Percentiles rank a stretch among this genome's conserved stretches.
phyloP scores from a whole-genome alignment of 2,329 filamentous ascomycete genomes.

The Alternaria consortialis region DNA sequence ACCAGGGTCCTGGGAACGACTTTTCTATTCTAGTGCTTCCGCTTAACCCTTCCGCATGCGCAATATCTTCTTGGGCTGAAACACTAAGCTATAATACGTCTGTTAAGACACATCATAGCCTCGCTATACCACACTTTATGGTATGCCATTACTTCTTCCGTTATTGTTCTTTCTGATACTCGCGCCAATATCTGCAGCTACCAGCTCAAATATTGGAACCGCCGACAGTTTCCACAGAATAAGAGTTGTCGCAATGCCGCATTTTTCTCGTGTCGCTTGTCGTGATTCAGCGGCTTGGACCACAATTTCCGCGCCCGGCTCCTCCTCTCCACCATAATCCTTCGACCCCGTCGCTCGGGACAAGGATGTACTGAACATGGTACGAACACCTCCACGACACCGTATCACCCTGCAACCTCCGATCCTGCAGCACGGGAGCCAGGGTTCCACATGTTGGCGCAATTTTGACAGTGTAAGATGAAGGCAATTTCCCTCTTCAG shows the following conservation, averaged over 20 bases:
- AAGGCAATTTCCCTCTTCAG: constrained; percentile 27
- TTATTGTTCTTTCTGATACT: constrained; percentile 11
- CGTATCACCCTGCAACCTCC: constrained; percentile 34
- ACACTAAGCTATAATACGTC: constrained; percentile 41
- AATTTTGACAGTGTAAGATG: constrained; percentile 36
- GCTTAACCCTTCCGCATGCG: constrained; percentile 38
- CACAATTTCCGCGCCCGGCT: constrained; percentile 21
- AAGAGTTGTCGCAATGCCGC: constrained; percentile 12
- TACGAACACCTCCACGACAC: constrained; percentile 33
- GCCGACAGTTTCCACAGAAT: constrained; percentile 15
- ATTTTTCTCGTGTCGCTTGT: constrained; percentile 9
- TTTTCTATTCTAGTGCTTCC: constrained; percentile 35
- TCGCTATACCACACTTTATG: constrained; percentile 13
- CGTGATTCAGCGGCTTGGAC: constrained; percentile 12
- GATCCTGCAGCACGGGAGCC: constrained; percentile 31
- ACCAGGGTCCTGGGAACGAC: constrained; percentile 12
- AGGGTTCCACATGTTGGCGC: constrained; percentile 39
- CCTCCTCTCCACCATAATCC: constrained; percentile 15
- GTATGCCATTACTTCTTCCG: constrained; percentile 11
- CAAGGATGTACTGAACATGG: constrained; percentile 31
- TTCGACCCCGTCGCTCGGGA: constrained; percentile 20
- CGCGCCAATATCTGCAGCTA: constrained; percentile 10
- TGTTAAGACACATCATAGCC: constrained; percentile 25
- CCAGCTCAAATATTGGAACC: constrained; percentile 23
- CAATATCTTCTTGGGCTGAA: constrained; percentile 45